Conservation (phyloP, 306 rosid species). For the Dryas drummondii region DNA sequence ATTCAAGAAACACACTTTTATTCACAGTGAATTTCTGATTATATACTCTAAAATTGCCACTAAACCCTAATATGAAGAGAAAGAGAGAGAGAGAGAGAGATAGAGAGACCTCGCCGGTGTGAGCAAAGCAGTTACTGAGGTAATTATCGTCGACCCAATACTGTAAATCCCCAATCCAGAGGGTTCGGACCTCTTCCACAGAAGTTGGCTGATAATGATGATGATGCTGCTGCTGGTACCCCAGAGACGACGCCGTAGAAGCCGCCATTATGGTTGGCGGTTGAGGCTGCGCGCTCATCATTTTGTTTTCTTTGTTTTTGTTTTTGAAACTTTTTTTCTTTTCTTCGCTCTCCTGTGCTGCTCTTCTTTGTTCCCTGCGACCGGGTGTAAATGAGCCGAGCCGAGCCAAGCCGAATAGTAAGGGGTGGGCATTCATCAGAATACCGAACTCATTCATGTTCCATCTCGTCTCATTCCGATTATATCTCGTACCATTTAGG, state of each 20-base stretch:
- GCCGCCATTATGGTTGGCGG: conserved; percentile 26
- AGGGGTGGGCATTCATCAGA: too few relatives aligned
- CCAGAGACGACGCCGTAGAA: conserved; percentile 31
- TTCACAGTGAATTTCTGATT: neutral
- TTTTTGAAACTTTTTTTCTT: neutral
- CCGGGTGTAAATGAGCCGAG: too few relatives aligned
- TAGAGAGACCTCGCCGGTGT: conserved; percentile 64
- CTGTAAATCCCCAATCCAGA: conserved; percentile 92
- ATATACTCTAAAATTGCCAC: neutral
- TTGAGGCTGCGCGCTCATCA: conserved; percentile 15
- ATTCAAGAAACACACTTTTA: neutral
- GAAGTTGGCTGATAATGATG: conserved; percentile 52
- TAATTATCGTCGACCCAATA: conserved; percentile 88
- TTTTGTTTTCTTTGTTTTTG: neutral
- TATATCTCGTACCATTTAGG: too few relatives aligned
- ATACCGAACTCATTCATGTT: too few relatives aligned
- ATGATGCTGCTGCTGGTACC: conserved; percentile 33
- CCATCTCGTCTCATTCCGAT: too few relatives aligned
- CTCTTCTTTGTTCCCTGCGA: too few relatives aligned
- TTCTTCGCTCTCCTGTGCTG: neutral
- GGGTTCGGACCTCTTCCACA: conserved; percentile 76
- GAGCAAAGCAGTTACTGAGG: conserved; percentile 71
- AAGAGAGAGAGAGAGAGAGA: conserved; percentile 4
- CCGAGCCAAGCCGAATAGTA: too few relatives aligned
- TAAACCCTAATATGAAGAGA: neutral